Base-by-base conservation (phyloP, 108 stramenopile genomes). In the Nannochloropsis gaditana region DNA sequence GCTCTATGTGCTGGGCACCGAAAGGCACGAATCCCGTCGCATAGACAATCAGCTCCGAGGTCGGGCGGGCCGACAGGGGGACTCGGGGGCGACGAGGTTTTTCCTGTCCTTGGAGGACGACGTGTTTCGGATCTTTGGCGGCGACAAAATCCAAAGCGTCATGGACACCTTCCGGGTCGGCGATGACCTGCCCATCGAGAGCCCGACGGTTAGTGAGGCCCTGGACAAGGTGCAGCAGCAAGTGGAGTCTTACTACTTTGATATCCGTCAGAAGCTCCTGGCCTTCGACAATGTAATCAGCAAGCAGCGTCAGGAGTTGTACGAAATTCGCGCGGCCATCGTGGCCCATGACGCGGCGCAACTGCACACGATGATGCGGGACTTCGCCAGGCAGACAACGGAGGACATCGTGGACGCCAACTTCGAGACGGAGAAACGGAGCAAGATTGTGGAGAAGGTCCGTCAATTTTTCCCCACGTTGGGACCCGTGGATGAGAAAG, bases 1-100 rank as follows among this genome's bases (percentile, higher is more conserved):
- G 42, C 92, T 98, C 9, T 97, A 97, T 85, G 97, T 98, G 9
- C 94, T 97, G 93, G 97, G 97, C 47, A 98, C 96, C 11, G 94
- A 95, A 84, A 91, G 96, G 79, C 96, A 96, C 86, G 97, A 98
- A 85, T 94, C 94, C 87, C 92, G 92, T 21, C 94, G 97, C 41
- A 95, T 97, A 80, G 97, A 98, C 89, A 92, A 92, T 41, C 97
- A 98, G 90, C 90, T 98, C 0, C 92, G 97, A 83, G 97, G 97
- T 5, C 93, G 97, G 85, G 92, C 95, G 15, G 97, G 97, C 45
- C 93, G 97, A 43, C 97, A 98, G 90, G 96, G 97, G 21, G 96
- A 97, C 88, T 94, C 95, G 21, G 97, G 96, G 45, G 93, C 95
- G 44, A 96, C 96, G 2, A 92, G 95, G 42, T 96, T 96, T 91